Evolutionary conservation across 2,329 filamentous ascomycete genomes (phyloP).

Genomic region (Stagonosporopsis vannaccii): DNA sequence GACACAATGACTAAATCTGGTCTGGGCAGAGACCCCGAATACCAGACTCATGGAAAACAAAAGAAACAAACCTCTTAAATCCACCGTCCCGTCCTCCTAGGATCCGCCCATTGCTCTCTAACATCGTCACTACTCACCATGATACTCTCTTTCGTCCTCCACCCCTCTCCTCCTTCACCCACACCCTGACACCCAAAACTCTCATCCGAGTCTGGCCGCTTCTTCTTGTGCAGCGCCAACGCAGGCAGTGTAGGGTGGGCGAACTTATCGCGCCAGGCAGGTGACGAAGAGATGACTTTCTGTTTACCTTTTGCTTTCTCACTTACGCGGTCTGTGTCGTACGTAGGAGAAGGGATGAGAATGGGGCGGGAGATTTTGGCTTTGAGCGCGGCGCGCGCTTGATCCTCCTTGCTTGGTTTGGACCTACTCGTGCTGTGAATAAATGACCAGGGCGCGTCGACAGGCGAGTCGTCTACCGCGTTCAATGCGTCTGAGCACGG

Average conservation of each 20-base stretch:
- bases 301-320: constrained; percentile 5
- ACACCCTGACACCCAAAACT: constrained; percentile 36
- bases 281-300: neutral
- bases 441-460: constrained; percentile 1
- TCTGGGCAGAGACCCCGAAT: no score
- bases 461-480: neutral
- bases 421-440: neutral
- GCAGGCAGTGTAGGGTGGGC: constrained; percentile 7
- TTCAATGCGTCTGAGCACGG: neutral
- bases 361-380: constrained; percentile 32
- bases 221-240: constrained; percentile 7
- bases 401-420: constrained; percentile 3
- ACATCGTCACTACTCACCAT: neutral
- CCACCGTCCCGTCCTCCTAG: neutral
- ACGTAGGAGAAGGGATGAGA: constrained; percentile 13
- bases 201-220: constrained; percentile 23
- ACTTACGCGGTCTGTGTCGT: neutral
- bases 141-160: constrained; percentile 22
- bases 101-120: neutral
- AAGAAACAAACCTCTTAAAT: no score
- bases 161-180: neutral
- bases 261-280: constrained; percentile 21
- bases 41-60: neutral
- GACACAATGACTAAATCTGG: no score
- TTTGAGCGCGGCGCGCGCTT: constrained; percentile 23